Conservation (phyloP, 2,329 filamentous ascomycete species). For the Pseudogymnoascus destructans region DNA sequence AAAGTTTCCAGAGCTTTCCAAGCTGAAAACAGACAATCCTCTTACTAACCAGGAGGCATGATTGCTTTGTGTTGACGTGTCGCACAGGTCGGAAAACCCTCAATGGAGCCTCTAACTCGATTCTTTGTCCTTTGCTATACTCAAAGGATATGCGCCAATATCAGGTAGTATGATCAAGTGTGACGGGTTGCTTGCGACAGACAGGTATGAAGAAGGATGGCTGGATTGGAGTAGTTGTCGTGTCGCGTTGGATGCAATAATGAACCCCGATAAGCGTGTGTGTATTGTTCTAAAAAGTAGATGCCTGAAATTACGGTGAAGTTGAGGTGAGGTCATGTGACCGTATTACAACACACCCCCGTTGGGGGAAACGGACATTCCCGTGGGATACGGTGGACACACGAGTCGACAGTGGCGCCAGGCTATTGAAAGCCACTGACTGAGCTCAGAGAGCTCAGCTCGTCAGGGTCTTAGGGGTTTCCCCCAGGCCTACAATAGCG, state of each 20-base stretch:
- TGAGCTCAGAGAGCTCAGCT: too few relatives aligned
- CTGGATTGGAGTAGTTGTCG: conserved; percentile 2
- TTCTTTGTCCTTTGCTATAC: not conserved
- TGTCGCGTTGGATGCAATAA: conserved; percentile 1
- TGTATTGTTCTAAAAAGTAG: too few relatives aligned
- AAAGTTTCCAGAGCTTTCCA: not conserved
- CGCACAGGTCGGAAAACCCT: not conserved
- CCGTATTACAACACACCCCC: too few relatives aligned
- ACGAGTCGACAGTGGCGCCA: too few relatives aligned
- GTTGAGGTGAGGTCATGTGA: too few relatives aligned
- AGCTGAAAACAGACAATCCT: not conserved
- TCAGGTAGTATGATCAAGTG: not conserved
- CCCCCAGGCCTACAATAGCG: too few relatives aligned
- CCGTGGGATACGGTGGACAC: too few relatives aligned
- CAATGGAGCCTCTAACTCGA: not conserved
- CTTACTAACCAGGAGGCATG: not conserved
- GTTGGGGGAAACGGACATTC: too few relatives aligned
- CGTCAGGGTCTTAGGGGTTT: too few relatives aligned
- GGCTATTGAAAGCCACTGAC: too few relatives aligned
- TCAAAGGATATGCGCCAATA: not conserved
- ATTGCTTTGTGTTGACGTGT: not conserved
- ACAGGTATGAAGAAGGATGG: not conserved
- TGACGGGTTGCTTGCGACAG: not conserved
- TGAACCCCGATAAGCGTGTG: not conserved
- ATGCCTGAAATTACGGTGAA: too few relatives aligned